phyloP scores from a whole-genome alignment of 108 stramenopile genomes.

The Cyclotella choctawhatcheeana region DNA sequence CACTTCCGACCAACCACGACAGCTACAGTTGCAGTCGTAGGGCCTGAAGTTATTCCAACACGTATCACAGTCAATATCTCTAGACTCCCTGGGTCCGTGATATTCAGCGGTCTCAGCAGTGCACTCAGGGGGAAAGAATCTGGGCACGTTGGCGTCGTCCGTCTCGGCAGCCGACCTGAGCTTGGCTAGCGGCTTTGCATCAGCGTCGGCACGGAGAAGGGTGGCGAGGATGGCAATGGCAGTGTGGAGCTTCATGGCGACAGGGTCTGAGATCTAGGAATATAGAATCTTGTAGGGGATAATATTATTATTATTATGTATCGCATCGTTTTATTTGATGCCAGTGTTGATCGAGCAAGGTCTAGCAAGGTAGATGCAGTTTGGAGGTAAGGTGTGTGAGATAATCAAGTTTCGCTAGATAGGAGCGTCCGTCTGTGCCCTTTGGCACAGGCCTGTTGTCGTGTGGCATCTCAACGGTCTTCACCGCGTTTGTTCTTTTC shows the following conservation, averaged over 20 bases:
- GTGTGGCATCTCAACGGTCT: no score
- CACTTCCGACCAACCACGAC: not conserved
- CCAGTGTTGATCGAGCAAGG: no score
- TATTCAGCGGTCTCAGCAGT: not conserved
- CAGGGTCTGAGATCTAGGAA: not conserved
- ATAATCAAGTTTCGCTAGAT: no score
- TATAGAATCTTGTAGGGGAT: not conserved
- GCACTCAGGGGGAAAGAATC: no score
- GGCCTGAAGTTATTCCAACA: not conserved
- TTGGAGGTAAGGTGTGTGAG: no score
- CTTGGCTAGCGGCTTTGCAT: not conserved
- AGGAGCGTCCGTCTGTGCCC: no score
- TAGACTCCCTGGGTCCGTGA: not conserved
- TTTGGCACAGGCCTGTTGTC: no score
- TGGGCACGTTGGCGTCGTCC: not conserved
- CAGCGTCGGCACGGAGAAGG: not conserved
- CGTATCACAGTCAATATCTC: not conserved
- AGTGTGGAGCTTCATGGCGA: not conserved
- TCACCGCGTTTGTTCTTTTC: no score
- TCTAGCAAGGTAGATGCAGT: no score
- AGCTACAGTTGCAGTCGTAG: not conserved
- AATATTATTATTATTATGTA: no score
- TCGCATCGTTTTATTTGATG: no score
- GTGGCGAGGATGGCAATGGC: not conserved
- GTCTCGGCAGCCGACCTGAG: not conserved